Base-by-base conservation (phyloP, 2,329 filamentous ascomycete genomes). In the Cercospora zeae-maydis region DNA sequence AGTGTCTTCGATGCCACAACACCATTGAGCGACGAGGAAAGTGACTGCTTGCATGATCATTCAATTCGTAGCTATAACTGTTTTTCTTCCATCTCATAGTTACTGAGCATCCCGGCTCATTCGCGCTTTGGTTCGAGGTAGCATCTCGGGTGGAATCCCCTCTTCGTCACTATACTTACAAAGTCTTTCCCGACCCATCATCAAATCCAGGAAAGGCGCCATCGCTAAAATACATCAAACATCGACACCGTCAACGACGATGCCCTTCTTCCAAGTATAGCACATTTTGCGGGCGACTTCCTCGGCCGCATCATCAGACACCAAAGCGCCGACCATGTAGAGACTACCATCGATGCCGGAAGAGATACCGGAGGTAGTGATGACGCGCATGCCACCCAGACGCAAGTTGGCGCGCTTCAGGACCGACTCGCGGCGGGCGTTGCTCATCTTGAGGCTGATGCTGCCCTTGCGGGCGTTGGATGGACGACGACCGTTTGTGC, bases 261-360 rank as follows among this genome's bases (percentile, higher is more conserved):
- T 82, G 70, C 91, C 91, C 86, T 93, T 93, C 76, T 85, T 85
- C 92, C 92, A 96, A 73, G 84, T 86, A 82, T 93, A 90, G 80
- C 93, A 89, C 82, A 95, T 86, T 69, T 84, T 71, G 67, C 88
- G 84, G 73, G 89, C 88, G 68, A 91, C 87, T 78, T 93, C 89
- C 63, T 86, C 84, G 66, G 91, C 91, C 64, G 87, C 83, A 59
- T 90, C 89, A 73, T 91, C 86, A 64, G 87, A 89, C 55, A 93
- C 90, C 76, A 96, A 79, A 69, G 91, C 90, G 77, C 88, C 90
- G 76, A 96, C 88, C 75, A 96, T 83, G 80, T 96, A 95, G 79
- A 96, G 80, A 70, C 88, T 83, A 60, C 92, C 92, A 81, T 96
- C 92, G 60, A 96, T 81, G 75, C 92, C 91, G 77, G 89, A 87